Conservation (phyloP, 2,329 filamentous ascomycete species). For the Penicillium expansum region DNA sequence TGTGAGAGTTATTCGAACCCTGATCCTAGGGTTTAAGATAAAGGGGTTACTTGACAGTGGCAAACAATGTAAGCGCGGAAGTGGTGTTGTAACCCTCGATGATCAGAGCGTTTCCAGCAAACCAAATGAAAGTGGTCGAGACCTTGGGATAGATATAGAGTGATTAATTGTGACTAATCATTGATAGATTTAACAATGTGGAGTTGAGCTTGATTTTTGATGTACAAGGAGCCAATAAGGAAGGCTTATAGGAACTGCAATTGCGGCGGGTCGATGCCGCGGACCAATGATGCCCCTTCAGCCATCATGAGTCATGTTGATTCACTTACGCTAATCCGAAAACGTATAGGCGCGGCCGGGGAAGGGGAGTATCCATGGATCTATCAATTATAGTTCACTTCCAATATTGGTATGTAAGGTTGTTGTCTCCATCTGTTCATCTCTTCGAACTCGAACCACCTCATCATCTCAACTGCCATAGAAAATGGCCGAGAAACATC, state of each 20-base stretch:
- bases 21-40: too few relatives aligned
- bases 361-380: not conserved
- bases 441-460: too few relatives aligned
- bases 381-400: not conserved
- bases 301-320: not conserved
- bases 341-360: not conserved
- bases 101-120: not conserved
- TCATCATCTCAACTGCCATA: too few relatives aligned
- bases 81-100: not conserved
- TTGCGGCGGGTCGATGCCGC: not conserved
- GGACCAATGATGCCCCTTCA: not conserved
- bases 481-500: not conserved
- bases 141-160: too few relatives aligned
- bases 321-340: not conserved
- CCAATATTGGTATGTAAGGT: not conserved
- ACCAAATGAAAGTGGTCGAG: too few relatives aligned
- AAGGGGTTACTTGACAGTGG: not conserved
- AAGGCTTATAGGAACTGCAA: not conserved
- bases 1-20: too few relatives aligned
- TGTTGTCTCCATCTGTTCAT: too few relatives aligned
- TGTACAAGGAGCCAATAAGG: not conserved
- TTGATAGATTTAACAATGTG: not conserved
- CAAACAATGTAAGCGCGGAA: not conserved
- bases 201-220: not conserved
- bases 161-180: not conserved